Evolutionary conservation across 352 stramenopile species (phyloP).

Genomic region (Phytophthora podocarpi): DNA sequence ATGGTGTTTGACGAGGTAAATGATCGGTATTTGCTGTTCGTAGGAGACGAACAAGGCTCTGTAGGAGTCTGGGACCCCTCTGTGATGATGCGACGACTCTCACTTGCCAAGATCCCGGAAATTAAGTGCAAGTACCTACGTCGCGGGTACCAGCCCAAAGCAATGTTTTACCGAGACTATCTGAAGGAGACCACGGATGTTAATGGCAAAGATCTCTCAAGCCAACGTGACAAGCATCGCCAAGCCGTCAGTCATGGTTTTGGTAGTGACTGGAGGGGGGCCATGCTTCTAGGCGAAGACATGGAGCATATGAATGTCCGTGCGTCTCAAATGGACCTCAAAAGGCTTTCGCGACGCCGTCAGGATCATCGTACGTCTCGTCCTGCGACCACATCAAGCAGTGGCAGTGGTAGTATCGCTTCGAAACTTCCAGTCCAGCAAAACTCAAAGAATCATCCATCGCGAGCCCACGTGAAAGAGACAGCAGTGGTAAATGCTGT

Average conservation of each 20-base stretch:
- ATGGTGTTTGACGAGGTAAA: conserved; percentile 55
- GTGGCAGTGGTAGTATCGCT: not conserved
- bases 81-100: conserved; percentile 51
- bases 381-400: not conserved
- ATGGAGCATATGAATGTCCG: conserved; percentile 42
- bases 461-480: conserved; percentile 19
- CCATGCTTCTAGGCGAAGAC: conserved; percentile 42
- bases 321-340: conserved; percentile 49
- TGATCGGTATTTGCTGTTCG: conserved; percentile 56
- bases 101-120: conserved; percentile 63
- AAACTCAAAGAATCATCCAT: not conserved
- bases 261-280: conserved; percentile 33
- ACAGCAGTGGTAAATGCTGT: conserved; percentile 40
- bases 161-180: conserved; percentile 63
- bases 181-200: conserved; percentile 43
- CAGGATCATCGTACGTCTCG: conserved; percentile 24
- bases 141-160: conserved; percentile 64
- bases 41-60: conserved; percentile 57
- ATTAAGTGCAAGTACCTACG: conserved; percentile 64
- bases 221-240: conserved; percentile 27
- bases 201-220: conserved; percentile 2
- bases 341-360: conserved; percentile 37
- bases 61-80: conserved; percentile 59
- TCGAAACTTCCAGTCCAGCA: conserved; percentile 12
- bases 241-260: conserved; percentile 19